phyloP scores from a whole-genome alignment of 2,329 filamentous ascomycete species.

The Calycina marina region DNA sequence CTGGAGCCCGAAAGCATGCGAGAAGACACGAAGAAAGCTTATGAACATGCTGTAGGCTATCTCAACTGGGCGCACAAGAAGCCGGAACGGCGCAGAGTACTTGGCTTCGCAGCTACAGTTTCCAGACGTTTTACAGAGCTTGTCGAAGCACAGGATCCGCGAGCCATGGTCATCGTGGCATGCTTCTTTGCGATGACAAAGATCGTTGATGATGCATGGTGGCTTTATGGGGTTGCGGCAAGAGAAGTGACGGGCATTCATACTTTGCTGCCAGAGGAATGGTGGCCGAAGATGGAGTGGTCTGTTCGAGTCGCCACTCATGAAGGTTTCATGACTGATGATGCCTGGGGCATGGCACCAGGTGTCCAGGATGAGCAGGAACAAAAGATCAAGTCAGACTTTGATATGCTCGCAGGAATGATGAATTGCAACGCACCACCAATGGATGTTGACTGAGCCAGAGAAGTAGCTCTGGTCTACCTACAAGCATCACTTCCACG shows the following conservation, averaged over 20 bases:
- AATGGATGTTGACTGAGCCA: conserved; percentile 15
- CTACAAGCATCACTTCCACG: too few relatives aligned
- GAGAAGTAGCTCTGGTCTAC: too few relatives aligned
- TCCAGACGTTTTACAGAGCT: conserved; percentile 45
- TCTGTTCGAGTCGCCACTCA: conserved; percentile 17
- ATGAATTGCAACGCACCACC: conserved; percentile 12
- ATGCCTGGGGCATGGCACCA: conserved; percentile 16
- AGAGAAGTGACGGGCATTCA: conserved; percentile 44
- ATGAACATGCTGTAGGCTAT: conserved; percentile 49
- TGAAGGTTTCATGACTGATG: conserved; percentile 17
- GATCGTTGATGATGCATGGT: conserved; percentile 35
- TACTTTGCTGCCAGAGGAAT: conserved; percentile 16
- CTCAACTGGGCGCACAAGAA: conserved; percentile 52
- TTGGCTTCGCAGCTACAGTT: conserved; percentile 51
- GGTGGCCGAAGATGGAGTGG: conserved; percentile 22
- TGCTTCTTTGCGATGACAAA: conserved; percentile 21
- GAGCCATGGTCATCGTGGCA: conserved; percentile 17
- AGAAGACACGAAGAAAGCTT: conserved; percentile 34
- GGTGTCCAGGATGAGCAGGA: conserved; percentile 8
- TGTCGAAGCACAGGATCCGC: conserved; percentile 38
- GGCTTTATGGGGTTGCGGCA: conserved; percentile 51
- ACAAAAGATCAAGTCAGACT: conserved; percentile 12
- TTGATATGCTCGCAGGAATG: conserved; percentile 16
- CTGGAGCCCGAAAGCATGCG: conserved; percentile 12
- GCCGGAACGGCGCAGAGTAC: conserved; percentile 40